Evolutionary conservation across 1,284 basidiomycete species (phyloP).

Genomic region (Cutaneotrichosporon spelunceum): DNA sequence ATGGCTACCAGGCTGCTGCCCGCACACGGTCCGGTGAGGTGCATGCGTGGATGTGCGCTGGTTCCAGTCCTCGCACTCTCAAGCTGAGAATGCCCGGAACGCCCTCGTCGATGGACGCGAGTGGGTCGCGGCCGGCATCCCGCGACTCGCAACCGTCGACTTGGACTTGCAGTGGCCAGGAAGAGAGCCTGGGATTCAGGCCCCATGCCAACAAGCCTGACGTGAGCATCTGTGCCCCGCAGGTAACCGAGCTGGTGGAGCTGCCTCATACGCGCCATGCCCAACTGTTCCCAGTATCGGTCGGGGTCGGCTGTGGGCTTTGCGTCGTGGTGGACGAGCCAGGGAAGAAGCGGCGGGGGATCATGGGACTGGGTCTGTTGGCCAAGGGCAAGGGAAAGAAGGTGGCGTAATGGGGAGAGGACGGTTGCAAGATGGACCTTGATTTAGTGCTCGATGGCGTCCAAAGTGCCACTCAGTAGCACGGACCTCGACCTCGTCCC

Average conservation of each 20-base stretch:
- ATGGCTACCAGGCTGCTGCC: background rate
- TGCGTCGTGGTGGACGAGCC: background rate
- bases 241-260: background rate
- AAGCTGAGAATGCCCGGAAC: background rate
- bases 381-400: background rate
- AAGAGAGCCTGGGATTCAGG: background rate
- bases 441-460: background rate
- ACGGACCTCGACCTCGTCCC: background rate
- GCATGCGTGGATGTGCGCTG: background rate
- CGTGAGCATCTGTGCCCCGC: background rate
- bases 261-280: background rate
- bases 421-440: background rate
- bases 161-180: background rate
- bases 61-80: background rate
- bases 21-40: background rate
- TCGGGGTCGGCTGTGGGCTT: background rate
- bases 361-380: background rate
- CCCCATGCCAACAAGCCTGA: background rate
- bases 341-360: background rate
- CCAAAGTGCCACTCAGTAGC: background rate
- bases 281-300: background rate
- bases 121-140: background rate
- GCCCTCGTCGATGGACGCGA: background rate
- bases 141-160: background rate
- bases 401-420: too few relatives aligned